Evolutionary conservation across 306 rosid genomes (phyloP).

Genomic region (Trifolium pratense): DNA sequence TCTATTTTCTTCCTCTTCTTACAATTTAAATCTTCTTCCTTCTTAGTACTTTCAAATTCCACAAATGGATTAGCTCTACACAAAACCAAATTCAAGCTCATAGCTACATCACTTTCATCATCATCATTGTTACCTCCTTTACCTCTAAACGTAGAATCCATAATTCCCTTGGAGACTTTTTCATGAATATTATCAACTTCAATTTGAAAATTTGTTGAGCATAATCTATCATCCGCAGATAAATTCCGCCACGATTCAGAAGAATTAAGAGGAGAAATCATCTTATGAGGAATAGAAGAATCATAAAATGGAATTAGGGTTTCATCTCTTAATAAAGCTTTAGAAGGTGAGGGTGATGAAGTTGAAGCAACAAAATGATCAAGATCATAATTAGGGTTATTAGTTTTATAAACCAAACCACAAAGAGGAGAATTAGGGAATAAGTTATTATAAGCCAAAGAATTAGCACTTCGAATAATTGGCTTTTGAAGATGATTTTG

Average conservation of each 20-base stretch:
- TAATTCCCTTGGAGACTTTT: conserved; percentile 45
- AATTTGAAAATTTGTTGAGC: conserved; percentile 24
- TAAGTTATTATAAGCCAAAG: conserved; percentile 31
- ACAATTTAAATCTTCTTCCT: conserved; percentile 41
- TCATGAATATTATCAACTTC: conserved; percentile 32
- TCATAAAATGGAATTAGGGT: conserved; percentile 11
- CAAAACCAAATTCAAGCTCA: conserved; percentile 48
- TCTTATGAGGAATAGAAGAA: no score
- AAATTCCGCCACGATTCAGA: conserved; percentile 53
- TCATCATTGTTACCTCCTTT: neutral
- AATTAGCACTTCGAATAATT: neutral
- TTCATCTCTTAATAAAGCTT: conserved; percentile 38
- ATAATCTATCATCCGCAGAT: conserved; percentile 45
- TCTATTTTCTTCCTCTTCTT: conserved; percentile 74
- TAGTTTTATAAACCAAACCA: conserved; percentile 58
- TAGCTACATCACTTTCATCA: conserved; percentile 35
- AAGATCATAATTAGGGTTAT: conserved; percentile 64
- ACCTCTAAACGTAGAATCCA: conserved; percentile 43
- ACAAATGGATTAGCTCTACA: conserved; percentile 27
- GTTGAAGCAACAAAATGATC: conserved; percentile 46
- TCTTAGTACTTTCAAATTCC: conserved; percentile 38
- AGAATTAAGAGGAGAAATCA: conserved; percentile 30
- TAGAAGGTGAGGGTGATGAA: conserved; percentile 45
- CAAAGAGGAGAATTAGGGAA: conserved; percentile 62
- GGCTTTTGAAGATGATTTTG: conserved; percentile 1